A percentile compares a stretch with the other conserved stretches of the same genome.
phyloP scores from a whole-genome alignment of 768 basidiomycete genomes.

The Russula earlei region DNA sequence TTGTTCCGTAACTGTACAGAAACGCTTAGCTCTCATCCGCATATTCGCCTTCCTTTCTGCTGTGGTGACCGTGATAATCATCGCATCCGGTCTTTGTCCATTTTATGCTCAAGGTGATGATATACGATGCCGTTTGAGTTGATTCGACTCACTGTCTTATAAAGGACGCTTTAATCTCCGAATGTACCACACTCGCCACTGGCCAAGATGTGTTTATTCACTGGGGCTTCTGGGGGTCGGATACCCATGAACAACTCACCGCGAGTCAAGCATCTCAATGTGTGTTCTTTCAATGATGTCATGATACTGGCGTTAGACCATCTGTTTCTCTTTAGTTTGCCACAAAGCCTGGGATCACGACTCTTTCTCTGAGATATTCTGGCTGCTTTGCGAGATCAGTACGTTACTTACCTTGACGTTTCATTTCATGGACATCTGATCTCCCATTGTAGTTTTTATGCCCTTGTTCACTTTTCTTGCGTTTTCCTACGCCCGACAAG shows the following conservation, averaged over 20 bases:
- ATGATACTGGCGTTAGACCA: background rate
- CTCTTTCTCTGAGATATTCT: constrained; percentile 61
- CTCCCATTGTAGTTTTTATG: constrained; percentile 37
- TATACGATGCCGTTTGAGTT: background rate
- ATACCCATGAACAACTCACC: constrained; percentile 18
- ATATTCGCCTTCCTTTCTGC: constrained; percentile 46
- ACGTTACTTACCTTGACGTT: constrained; percentile 22
- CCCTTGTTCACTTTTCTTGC: constrained; percentile 55
- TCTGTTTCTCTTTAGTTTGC: constrained; percentile 44
- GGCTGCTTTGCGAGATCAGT: constrained; percentile 52
- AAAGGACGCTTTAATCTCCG: constrained; percentile 48
- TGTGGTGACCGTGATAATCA: constrained; percentile 38
- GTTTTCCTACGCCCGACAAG: constrained; percentile 71
- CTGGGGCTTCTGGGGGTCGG: constrained; percentile 27
- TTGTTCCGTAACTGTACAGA: constrained; percentile 27
- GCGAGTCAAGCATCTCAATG: constrained; percentile 37
- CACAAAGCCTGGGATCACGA: constrained; percentile 46
- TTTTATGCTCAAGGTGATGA: constrained; percentile 54
- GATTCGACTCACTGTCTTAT: background rate
- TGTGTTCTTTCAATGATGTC: constrained; percentile 26
- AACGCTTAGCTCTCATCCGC: constrained; percentile 44
- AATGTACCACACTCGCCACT: constrained; percentile 39
- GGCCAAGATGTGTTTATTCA: constrained; percentile 26
- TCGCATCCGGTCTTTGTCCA: constrained; percentile 54
- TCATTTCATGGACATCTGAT: background rate